phyloP scores from a whole-genome alignment of 2,329 filamentous ascomycete genomes.

The Neocucurbitaria cava region DNA sequence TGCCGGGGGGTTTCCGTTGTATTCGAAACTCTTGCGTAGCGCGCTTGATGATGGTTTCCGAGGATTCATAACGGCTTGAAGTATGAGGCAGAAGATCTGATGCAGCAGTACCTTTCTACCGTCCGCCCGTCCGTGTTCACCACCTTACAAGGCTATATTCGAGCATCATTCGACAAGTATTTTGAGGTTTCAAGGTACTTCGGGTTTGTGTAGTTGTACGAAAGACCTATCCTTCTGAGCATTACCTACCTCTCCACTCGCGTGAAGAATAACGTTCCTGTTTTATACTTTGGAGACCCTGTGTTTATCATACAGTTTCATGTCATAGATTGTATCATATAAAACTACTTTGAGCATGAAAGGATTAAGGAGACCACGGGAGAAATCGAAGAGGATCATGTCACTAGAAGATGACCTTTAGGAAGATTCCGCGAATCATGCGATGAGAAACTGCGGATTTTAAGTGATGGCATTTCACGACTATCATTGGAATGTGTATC shows the following conservation, averaged over 20 bases:
- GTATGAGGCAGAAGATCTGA: background rate
- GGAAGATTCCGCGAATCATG: background rate
- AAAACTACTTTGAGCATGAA: too few species aligned
- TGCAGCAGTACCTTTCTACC: background rate
- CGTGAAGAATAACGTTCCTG: too few species aligned
- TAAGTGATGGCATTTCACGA: background rate
- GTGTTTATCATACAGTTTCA: too few species aligned
- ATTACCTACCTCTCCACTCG: too few species aligned
- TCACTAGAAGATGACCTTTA: background rate
- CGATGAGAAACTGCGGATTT: background rate
- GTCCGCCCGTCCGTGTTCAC: too few species aligned
- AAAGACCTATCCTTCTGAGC: too few species aligned
- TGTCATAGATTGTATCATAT: too few species aligned
- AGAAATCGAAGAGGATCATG: too few species aligned
- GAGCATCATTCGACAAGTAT: background rate
- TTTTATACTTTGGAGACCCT: too few species aligned
- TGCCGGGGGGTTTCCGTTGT: slow-evolving; percentile 51
- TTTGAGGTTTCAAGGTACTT: background rate
- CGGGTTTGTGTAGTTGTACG: background rate
- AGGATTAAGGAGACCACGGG: too few species aligned
- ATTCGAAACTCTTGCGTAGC: slow-evolving; percentile 49
- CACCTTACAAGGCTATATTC: too few species aligned
- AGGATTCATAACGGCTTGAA: slow-evolving; percentile 43
- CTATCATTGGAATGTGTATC: background rate
- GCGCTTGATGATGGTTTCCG: slow-evolving; percentile 47